These are phyloP conservation scores for Globisporangium acanthophoron DNA, from an alignment of 352 stramenopile species.

Conservation along the genomic window DNA sequence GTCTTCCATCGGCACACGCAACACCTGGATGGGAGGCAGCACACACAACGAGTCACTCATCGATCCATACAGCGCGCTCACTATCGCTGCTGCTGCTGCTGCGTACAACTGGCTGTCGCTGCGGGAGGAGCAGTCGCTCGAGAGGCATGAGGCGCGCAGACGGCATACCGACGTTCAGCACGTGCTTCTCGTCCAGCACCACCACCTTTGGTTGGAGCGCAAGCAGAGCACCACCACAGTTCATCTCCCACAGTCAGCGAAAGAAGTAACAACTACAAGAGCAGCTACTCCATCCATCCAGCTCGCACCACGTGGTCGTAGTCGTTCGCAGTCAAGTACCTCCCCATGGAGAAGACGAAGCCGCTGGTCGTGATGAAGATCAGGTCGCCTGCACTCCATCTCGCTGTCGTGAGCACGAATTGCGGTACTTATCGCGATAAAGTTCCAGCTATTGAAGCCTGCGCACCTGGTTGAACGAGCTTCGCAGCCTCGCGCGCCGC, in stretches of 20 bases:
- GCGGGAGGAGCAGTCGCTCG: slow-evolving; percentile 54
- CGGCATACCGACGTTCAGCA: slow-evolving; percentile 65
- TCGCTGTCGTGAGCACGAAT: not conserved
- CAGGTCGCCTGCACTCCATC: slow-evolving; percentile 42
- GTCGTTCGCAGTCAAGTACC: slow-evolving; percentile 56
- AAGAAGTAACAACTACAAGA: too few species aligned
- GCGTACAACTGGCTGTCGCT: slow-evolving; percentile 62
- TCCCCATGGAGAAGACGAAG: slow-evolving; percentile 58
- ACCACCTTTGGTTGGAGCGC: slow-evolving; percentile 28
- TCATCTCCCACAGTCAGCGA: not conserved
- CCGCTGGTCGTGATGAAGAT: slow-evolving; percentile 79
- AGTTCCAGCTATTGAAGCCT: not conserved
- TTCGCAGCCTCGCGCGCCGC: slow-evolving; percentile 51
- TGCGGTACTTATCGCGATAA: not conserved
- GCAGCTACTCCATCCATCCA: not conserved
- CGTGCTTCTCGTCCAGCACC: slow-evolving; percentile 50
- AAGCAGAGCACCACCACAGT: too few species aligned
- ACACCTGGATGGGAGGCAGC: slow-evolving; percentile 28
- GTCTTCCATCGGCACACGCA: slow-evolving; percentile 42
- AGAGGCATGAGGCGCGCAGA: slow-evolving; percentile 50
- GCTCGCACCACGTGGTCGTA: slow-evolving; percentile 64
- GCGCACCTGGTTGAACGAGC: slow-evolving; percentile 52
- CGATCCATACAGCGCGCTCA: not conserved
- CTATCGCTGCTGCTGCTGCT: too few species aligned
- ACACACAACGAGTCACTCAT: not conserved